A percentile compares a stretch with the other conserved stretches of the same genome.
Evolutionary conservation across 2,329 filamentous ascomycete genomes (phyloP).

Genomic region (Endothia cerciana): DNA sequence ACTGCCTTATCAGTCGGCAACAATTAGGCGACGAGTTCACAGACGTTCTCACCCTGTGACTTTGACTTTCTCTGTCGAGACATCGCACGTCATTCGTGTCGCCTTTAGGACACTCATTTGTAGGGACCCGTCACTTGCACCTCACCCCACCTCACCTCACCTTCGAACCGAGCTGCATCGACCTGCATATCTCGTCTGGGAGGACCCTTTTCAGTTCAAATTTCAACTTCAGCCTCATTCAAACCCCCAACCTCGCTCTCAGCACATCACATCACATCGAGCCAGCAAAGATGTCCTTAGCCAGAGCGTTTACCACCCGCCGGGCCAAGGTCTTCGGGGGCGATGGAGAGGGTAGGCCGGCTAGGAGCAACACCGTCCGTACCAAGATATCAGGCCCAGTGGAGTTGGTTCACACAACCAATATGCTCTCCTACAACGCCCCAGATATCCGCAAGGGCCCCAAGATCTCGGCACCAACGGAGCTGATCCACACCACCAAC

Average conservation of each 20-base stretch:
- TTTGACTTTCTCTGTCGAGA: constrained; percentile 18
- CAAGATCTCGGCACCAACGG: constrained; percentile 86
- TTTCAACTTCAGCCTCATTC: neutral
- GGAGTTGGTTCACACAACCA: constrained; percentile 89
- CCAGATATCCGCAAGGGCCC: constrained; percentile 67
- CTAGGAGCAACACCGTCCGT: constrained; percentile 59
- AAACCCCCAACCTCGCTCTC: neutral
- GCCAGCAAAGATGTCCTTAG: constrained; percentile 47
- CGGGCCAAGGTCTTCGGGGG: constrained; percentile 58
- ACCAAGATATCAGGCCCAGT: constrained; percentile 86
- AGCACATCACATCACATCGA: neutral
- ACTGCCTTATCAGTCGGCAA: constrained; percentile 4
- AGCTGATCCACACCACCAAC: constrained; percentile 92
- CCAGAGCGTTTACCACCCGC: constrained; percentile 73
- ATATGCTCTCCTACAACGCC: constrained; percentile 93
- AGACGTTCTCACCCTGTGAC: constrained; percentile 20
- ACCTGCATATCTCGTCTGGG: neutral
- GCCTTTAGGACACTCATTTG: neutral
- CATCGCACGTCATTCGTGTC: constrained; percentile 20
- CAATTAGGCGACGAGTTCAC: constrained; percentile 6
- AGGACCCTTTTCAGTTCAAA: neutral
- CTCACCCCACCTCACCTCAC: neutral
- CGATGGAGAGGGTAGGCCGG: constrained; percentile 44
- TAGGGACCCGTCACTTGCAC: neutral
- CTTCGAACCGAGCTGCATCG: neutral